Conservation (phyloP, 2,329 filamentous ascomycete genomes). For the Neonectria neomacrospora region DNA sequence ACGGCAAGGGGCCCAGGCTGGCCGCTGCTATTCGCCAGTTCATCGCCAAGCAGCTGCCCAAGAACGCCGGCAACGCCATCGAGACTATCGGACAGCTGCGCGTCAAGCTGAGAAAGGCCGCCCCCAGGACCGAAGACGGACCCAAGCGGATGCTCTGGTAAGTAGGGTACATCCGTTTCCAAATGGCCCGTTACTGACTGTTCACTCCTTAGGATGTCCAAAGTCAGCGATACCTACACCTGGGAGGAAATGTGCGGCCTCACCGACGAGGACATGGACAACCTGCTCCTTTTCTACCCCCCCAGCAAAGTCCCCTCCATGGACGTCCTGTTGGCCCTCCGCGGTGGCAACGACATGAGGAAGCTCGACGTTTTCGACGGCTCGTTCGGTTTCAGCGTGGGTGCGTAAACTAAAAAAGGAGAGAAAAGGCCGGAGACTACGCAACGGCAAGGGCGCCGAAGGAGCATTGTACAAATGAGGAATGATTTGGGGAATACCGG, state of each 20-base stretch:
- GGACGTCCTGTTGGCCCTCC: conserved; percentile 65
- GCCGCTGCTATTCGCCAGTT: conserved; percentile 86
- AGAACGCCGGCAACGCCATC: conserved; percentile 86
- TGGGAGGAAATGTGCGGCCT: conserved; percentile 87
- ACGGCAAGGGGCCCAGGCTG: conserved; percentile 92
- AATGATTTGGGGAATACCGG: conserved; percentile 34
- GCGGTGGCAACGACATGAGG: conserved; percentile 56
- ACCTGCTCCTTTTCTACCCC: conserved; percentile 79
- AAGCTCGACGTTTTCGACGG: conserved; percentile 68
- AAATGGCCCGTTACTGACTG: conserved; percentile 15
- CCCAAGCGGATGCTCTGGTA: conserved; percentile 92
- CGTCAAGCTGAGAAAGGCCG: conserved; percentile 80
- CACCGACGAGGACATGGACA: conserved; percentile 85
- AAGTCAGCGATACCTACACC: conserved; percentile 87
- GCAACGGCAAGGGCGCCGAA: conserved; percentile 19
- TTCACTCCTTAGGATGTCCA: conserved; percentile 77
- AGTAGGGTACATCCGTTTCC: conserved; percentile 46
- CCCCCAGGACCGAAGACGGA: conserved; percentile 77
- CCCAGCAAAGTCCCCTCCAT: conserved; percentile 65
- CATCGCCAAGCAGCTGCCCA: conserved; percentile 81
- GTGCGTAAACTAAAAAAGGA: conserved; percentile 46
- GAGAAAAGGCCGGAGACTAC: neutral
- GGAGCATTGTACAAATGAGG: conserved; percentile 37
- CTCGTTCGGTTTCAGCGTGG: conserved; percentile 69
- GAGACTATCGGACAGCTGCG: conserved; percentile 84